Evolutionary conservation across 2,329 filamentous ascomycete genomes (phyloP), one percentile per base, ranked within the genome.

Genomic region (Ceratocystis alfenasii): DNA sequence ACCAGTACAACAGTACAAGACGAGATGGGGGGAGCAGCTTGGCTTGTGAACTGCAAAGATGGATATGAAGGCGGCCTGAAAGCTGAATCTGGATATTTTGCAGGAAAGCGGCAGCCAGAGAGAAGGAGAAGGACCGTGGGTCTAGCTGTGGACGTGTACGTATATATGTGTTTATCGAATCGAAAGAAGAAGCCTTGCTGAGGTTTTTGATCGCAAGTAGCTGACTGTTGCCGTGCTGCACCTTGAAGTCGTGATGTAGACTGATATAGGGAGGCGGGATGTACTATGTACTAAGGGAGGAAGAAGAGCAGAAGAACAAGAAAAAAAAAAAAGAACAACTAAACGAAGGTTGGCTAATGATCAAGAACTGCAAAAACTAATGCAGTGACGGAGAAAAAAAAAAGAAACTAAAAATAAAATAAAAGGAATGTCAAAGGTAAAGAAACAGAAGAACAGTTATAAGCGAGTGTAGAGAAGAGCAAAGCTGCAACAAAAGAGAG

Each of bases 381-480:
- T 41, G 46, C 20, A 41, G 25, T 17, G 25, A 33, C 62, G 55
- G 46, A 48, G 22, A 25, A 20, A 64, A 64, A n/a, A 41, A 41
- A 44, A 20, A 22, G 15, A 53, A 50, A 64, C 7, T 50, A 53
- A 62, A 62, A 62, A 44, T 41, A 45, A 36, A 61, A 60, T 22
- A 44, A 45, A 62, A 62, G 60, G 60, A 20, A 62, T 36, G 28
- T 20, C 55, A 59, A 62, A 28, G 48, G 20, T 4, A 22, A 22
- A 44, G 59, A 61, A 20, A 17, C 8, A 61, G 36, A 36, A 46
- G 60, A 62, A 45, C 20, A 36, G 28, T 17, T 59, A n/a, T 59
- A 59, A 59, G 55, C 55, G 55, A 59, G 33, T 36, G 55, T 36
- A 59, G 20, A 59, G 55, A 59, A 59, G 55, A 30, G 55, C 17